Percentiles rank a stretch among this genome's conserved stretches.
phyloP scores from a whole-genome alignment of 2,329 filamentous ascomycete genomes.

The Leptoxyphium fumago region DNA sequence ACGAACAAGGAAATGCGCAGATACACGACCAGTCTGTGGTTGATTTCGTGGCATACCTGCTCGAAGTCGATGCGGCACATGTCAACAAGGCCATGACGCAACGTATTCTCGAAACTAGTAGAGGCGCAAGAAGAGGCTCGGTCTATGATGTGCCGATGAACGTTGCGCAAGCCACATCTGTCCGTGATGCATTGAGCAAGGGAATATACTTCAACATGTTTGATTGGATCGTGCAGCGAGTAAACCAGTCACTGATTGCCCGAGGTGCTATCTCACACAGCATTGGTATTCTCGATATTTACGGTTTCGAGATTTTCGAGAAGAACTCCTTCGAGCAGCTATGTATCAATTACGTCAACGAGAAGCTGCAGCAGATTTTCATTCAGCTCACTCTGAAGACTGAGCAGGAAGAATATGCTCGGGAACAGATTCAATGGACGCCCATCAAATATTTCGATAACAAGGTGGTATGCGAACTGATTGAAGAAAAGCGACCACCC shows the following conservation, averaged over 20 bases:
- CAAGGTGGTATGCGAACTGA: conserved; percentile 94
- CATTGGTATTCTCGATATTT: conserved; percentile 96
- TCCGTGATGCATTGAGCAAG: conserved; percentile 82
- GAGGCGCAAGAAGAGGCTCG: conserved; percentile 50
- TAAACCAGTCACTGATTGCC: conserved; percentile 77
- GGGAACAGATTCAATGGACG: conserved; percentile 95
- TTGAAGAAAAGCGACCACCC: conserved; percentile 78
- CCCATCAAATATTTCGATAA: conserved; percentile 99
- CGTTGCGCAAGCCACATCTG: conserved; percentile 68
- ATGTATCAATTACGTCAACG: conserved; percentile 99
- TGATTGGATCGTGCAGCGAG: conserved; percentile 90
- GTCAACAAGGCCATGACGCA: conserved; percentile 80
- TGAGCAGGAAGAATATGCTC: conserved; percentile 92
- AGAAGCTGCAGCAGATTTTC: conserved; percentile 98
- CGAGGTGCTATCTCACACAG: conserved; percentile 62
- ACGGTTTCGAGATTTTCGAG: conserved; percentile 98
- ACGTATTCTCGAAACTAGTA: conserved; percentile 62
- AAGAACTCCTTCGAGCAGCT: conserved; percentile 98
- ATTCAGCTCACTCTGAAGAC: conserved; percentile 94
- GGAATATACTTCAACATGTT: conserved; percentile 97
- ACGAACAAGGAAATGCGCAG: conserved; percentile 74
- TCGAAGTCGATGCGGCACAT: conserved; percentile 70
- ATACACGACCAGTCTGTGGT: conserved; percentile 83
- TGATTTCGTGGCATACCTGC: conserved; percentile 83
- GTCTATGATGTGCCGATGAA: conserved; percentile 69